Evolutionary conservation across 78 protist species (phyloP).

Genomic region (Creolimax fragrantissima): DNA sequence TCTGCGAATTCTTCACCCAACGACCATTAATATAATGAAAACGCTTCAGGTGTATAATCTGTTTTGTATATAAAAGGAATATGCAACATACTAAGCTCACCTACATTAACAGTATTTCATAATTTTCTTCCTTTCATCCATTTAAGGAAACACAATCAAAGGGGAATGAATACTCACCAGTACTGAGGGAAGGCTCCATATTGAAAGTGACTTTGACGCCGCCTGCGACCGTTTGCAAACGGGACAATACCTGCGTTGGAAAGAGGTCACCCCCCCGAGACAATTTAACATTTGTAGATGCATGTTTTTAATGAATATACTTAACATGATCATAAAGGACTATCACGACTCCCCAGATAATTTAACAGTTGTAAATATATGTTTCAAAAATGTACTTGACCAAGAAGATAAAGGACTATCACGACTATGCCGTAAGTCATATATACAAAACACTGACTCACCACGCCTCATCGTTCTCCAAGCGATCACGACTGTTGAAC

Average conservation of each 20-base stretch:
- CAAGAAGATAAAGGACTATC: too few species aligned
- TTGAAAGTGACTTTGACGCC: background rate
- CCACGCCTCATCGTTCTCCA: conserved; percentile 6
- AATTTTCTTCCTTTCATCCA: background rate
- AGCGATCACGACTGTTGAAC: background rate
- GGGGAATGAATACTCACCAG: background rate
- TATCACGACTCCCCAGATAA: too few species aligned
- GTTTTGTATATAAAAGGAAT: background rate
- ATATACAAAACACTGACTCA: too few species aligned
- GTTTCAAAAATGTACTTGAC: too few species aligned
- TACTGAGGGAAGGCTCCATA: background rate
- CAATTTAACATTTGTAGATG: background rate
- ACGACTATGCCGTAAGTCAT: too few species aligned
- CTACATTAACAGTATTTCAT: background rate
- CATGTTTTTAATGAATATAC: too few species aligned
- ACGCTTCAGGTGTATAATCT: conserved; percentile 28
- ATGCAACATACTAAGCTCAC: background rate
- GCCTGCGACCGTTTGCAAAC: background rate
- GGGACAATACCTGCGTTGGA: background rate
- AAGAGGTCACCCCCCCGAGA: background rate
- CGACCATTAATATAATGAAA: conserved; percentile 8
- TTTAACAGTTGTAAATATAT: too few species aligned
- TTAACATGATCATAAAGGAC: too few species aligned
- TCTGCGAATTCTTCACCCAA: background rate
- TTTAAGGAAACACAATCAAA: background rate